Evolutionary conservation across 345 rosid species (phyloP), one percentile per base, ranked within the genome.

Genomic region (Iberis pinnata): DNA sequence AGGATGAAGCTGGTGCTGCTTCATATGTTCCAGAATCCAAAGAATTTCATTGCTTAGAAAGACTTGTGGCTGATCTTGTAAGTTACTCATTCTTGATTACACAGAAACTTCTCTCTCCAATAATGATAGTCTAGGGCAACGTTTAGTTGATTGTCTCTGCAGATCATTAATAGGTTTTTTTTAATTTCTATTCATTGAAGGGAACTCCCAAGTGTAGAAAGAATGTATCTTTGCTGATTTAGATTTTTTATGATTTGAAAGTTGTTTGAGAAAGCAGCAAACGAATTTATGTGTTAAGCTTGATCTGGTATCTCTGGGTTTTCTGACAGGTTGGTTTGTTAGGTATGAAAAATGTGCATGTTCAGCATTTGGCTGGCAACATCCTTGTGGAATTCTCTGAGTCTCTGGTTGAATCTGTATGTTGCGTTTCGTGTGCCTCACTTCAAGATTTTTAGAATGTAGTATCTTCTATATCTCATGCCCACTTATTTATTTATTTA

Each of bases 311-410:
- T 40, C 19, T 51, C 48, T 55, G 36, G 4, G 22, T 48, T 54
- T 42, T 49, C 24, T 50, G 8, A 60, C 77, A 89, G 97, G 70
- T 78, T 49, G 31, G 44, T 64, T 71, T 78, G 58, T 60, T 81
- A 19, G 63, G 66, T 13, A 56, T 69, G 26, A 74, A 70, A 66
- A 78, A 53, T 61, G 75, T 32, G 6, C 81, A 68, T 65, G 45
- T 81, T 76, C 82, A 63, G 53, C 89, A 86, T 77, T 65, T 75
- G 70, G 78, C 72, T 4, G 80, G 81, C 65, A 81, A 75, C 54
- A 54, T 83, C 49, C 81, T 89, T 67, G 74, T 60, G 12, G 63
- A 56, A 52, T 44, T 80, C 43, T 76, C 89, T 0, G 74, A 76
- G 61, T 73, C 63, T 58, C 42, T 81, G 35, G 70, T 59, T 60